A percentile compares a stretch with the other conserved stretches of the same genome.
Evolutionary conservation across 2,329 filamentous ascomycete genomes (phyloP).

Genomic region (Grosmannia penicillata): DNA sequence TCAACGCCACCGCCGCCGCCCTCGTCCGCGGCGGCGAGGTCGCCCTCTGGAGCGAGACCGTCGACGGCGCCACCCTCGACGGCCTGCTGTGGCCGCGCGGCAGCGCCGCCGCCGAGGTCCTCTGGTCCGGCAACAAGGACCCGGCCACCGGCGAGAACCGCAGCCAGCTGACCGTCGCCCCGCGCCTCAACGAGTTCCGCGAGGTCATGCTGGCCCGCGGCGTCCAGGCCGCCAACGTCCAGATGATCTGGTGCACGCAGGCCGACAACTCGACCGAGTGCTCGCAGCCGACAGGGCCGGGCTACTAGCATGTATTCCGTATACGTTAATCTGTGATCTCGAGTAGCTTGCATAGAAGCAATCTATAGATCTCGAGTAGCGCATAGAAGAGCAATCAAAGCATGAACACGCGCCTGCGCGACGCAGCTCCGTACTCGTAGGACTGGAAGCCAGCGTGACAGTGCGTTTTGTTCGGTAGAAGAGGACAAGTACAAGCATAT

Average conservation of each 20-base stretch:
- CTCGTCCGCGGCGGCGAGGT: constrained; percentile 71
- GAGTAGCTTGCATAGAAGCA: no score
- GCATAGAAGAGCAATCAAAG: no score
- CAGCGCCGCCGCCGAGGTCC: constrained; percentile 59
- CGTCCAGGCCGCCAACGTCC: constrained; percentile 46
- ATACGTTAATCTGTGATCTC: no score
- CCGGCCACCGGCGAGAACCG: constrained; percentile 46
- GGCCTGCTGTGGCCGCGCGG: constrained; percentile 64
- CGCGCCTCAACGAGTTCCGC: constrained; percentile 58
- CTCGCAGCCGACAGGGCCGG: constrained; percentile 13
- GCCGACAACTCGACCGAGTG: constrained; percentile 34
- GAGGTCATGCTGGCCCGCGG: constrained; percentile 60
- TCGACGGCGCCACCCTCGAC: constrained; percentile 62
- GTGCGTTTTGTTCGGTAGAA: no score
- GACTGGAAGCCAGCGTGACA: no score
- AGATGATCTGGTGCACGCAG: constrained; percentile 61
- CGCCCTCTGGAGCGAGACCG: constrained; percentile 70
- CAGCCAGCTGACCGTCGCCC: constrained; percentile 53
- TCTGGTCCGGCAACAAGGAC: constrained; percentile 64
- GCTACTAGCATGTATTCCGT: no score
- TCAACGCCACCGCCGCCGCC: constrained; percentile 45
- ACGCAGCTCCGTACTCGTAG: no score
- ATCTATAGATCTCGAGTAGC: no score
- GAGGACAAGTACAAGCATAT: no score
- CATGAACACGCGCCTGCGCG: no score